Evolutionary conservation across 192 early-diverging fungal species (phyloP), one percentile per base, ranked within the genome.

Genomic region (Fimicolochytrium jonesii): DNA sequence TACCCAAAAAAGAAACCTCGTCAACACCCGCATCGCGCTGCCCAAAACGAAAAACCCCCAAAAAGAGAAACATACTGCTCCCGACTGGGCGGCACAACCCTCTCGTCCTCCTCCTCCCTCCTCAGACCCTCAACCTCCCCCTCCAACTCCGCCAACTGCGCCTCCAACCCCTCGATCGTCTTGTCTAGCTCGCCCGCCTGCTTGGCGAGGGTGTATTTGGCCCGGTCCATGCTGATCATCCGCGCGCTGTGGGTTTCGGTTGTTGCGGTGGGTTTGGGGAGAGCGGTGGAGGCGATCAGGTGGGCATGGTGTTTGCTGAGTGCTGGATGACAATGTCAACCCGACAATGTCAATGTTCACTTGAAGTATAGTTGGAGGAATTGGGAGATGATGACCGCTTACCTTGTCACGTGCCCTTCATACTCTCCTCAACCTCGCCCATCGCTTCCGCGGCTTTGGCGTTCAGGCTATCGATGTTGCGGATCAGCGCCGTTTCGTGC

Each of bases 181-280:
- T 48, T 33, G 7, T 62, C 60, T n/a, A 52, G 25, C 17, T 62
- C 60, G 10, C 29, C 1, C 20, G 34, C 52, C 20, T 62, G 17
- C 42, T 34, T 18, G 5, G 48, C 32, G 4, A 62, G 34, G 18
- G 47, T 62, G 23, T 52, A 51, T 30, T 35, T 54, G 10, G 50
- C 60, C 11, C 48, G 39, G 4, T 62, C 60, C 31, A 62, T 33
- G 15, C 29, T 36, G 9, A 35, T 52, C 60, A 62, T 62, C n/a
- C 48, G 29, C 18, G 20, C 60, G 9, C 47, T 32, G 34, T 51
- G 48, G 4, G 18, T n/a, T 25, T 51, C 20, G 4, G 28, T 17
- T 22, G 18, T 26, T 18, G 28, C 17, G 20, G 18, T 17, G 49
- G 17, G 26, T 51, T 51, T 51, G 15, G 48, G 23, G 25, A 25